Evolutionary conservation across 768 basidiomycete genomes (phyloP).

Genomic region (Coprinopsis strossmayeri): DNA sequence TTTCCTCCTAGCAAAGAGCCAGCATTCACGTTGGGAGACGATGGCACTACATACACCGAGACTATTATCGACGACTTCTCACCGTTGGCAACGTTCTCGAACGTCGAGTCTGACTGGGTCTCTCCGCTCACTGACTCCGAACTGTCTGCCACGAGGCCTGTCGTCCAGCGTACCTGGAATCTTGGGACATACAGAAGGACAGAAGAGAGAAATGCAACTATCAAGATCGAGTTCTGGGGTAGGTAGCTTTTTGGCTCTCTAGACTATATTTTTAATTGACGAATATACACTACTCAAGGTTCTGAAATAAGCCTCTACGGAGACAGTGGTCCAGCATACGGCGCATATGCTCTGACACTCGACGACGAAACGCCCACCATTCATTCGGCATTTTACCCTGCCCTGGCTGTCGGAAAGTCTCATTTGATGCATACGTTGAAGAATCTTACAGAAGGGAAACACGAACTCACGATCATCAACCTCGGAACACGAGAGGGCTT

Average conservation of each 20-base stretch:
- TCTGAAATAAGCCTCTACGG: constrained; percentile 9
- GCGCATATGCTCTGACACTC: constrained; percentile 3
- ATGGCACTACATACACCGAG: constrained; percentile 11
- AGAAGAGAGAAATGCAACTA: constrained; percentile 1
- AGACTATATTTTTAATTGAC: neutral
- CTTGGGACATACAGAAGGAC: constrained; percentile 8
- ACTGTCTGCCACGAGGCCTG: neutral
- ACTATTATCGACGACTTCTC: constrained; percentile 11
- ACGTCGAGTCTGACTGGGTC: neutral
- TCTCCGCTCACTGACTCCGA: constrained; percentile 1
- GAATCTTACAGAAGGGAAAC: constrained; percentile 7
- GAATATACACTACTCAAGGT: neutral
- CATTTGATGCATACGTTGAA: neutral
- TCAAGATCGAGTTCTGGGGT: constrained; percentile 7
- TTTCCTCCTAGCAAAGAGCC: neutral
- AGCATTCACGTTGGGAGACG: neutral
- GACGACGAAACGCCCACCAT: constrained; percentile 2
- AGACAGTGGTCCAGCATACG: constrained; percentile 7
- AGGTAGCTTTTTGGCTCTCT: neutral
- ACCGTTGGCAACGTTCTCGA: constrained; percentile 7
- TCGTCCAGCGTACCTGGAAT: neutral
- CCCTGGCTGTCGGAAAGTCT: neutral
- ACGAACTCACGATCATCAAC: constrained; percentile 4
- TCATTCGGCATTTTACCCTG: neutral
- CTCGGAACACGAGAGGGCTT: constrained; percentile 6